These are phyloP conservation scores for Populus alba DNA, from an alignment of 345 rosid species.

Conservation along the genomic window DNA sequence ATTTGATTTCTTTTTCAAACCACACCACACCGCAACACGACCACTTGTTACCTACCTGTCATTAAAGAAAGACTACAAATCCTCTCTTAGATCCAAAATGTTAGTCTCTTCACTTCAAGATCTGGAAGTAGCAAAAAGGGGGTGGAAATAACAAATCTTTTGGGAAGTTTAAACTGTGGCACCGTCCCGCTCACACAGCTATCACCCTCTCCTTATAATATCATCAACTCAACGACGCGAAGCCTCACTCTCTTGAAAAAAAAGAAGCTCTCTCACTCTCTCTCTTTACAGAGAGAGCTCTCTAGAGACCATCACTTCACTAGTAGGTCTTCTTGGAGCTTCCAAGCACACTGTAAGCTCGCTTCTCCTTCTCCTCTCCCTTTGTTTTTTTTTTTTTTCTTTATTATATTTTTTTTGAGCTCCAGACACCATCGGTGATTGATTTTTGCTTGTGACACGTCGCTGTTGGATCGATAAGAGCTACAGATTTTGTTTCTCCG, in stretches of 20 bases:
- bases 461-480: constrained; percentile 15
- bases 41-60: no score
- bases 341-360: constrained; percentile 35
- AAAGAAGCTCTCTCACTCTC: background rate
- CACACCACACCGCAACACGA: no score
- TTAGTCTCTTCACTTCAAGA: background rate
- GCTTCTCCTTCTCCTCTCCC: background rate
- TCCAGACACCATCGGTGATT: constrained; percentile 2
- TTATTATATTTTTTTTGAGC: background rate
- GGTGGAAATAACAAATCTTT: constrained; percentile 5
- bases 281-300: constrained; percentile 12
- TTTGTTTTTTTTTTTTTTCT: background rate
- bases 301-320: constrained; percentile 20
- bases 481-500: constrained; percentile 3
- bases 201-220: constrained; percentile 25
- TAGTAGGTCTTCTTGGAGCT: constrained; percentile 27
- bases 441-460: background rate
- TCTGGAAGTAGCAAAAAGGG: constrained; percentile 16
- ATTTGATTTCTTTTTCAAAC: no score
- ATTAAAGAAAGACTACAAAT: no score
- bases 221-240: background rate
- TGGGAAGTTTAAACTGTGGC: constrained; percentile 52
- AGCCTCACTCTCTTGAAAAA: constrained; percentile 4
- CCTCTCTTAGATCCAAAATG: no score
- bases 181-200: constrained; percentile 56